Conservation (phyloP, 805 yeast genomes). For the Henningerozyma blattae region DNA sequence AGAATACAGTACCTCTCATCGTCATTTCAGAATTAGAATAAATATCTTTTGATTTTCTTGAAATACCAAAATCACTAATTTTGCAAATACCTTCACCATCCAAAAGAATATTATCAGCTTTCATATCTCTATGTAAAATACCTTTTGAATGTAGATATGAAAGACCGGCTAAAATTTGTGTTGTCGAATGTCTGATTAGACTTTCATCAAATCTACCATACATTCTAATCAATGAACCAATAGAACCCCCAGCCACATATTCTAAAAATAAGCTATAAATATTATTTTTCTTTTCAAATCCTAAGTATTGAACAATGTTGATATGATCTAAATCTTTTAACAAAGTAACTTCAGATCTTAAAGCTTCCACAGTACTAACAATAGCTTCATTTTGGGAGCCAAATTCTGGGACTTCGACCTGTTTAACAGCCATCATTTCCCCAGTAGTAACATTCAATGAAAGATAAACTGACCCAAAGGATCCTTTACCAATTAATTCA, state of each 20-base stretch:
- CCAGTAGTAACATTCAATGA: slow-evolving; percentile 94
- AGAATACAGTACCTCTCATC: slow-evolving; percentile 95
- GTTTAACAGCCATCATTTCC: slow-evolving; percentile 98
- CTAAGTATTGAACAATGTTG: slow-evolving; percentile 91
- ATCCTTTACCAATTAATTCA: slow-evolving; percentile 91
- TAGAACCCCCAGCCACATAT: slow-evolving; percentile 96
- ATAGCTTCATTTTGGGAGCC: slow-evolving; percentile 32
- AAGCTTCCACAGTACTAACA: slow-evolving; percentile 62
- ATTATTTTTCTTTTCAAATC: slow-evolving; percentile 66
- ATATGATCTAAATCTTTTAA: slow-evolving; percentile 88
- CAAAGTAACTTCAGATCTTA: slow-evolving; percentile 84
- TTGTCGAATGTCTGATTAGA: slow-evolving; percentile 57
- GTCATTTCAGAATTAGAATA: slow-evolving; percentile 94
- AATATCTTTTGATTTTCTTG: slow-evolving; percentile 73
- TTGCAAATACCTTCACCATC: slow-evolving; percentile 91
- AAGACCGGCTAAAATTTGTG: slow-evolving; percentile 74
- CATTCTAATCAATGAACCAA: slow-evolving; percentile 70
- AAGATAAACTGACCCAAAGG: slow-evolving; percentile 86
- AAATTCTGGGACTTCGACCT: slow-evolving; percentile 56
- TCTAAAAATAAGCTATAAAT: slow-evolving; percentile 83
- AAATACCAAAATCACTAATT: slow-evolving; percentile 93
- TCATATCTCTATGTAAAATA: slow-evolving; percentile 91
- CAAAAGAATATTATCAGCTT: slow-evolving; percentile 79
- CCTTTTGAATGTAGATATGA: slow-evolving; percentile 86
- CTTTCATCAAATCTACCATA: slow-evolving; percentile 80